A percentile compares a stretch with the other conserved stretches of the same genome.
phyloP scores from a whole-genome alignment of 2,329 filamentous ascomycete genomes.

The Monilinia laxa region DNA sequence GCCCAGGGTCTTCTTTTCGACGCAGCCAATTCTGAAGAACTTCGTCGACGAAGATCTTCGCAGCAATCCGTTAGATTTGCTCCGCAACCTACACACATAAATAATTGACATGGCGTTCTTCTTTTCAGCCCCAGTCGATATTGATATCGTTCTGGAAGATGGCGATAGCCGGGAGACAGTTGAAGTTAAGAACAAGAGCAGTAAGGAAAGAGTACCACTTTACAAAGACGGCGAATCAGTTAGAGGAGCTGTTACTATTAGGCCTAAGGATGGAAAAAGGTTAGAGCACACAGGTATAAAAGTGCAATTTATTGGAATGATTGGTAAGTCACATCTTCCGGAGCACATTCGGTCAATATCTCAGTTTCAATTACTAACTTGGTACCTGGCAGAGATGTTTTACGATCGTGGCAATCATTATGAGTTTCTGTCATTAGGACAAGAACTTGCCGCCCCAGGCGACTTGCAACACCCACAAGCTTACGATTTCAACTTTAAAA shows the following conservation, averaged over 20 bases:
- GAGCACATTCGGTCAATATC: background rate
- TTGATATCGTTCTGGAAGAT: constrained; percentile 96
- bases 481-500: constrained; percentile 99
- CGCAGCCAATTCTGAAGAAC: background rate
- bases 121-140: constrained; percentile 97
- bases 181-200: constrained; percentile 98
- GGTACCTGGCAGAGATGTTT: constrained; percentile 80
- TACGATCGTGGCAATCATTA: constrained; percentile 99
- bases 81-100: background rate
- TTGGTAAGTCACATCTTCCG: constrained; percentile 60
- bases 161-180: constrained; percentile 92
- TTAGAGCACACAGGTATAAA: constrained; percentile 99
- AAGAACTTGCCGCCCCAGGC: constrained; percentile 93
- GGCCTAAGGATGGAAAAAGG: constrained; percentile 96
- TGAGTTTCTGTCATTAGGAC: constrained; percentile 95
- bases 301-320: constrained; percentile 98
- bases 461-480: constrained; percentile 98
- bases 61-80: background rate
- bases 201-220: constrained; percentile 91
- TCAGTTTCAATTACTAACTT: constrained; percentile 13
- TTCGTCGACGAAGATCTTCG: background rate
- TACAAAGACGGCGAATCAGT: constrained; percentile 99
- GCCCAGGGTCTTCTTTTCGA: background rate
- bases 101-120: constrained; percentile 78
- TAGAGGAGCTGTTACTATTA: constrained; percentile 90